Conservation (phyloP, 306 rosid genomes). For the Crotalaria pallida region DNA sequence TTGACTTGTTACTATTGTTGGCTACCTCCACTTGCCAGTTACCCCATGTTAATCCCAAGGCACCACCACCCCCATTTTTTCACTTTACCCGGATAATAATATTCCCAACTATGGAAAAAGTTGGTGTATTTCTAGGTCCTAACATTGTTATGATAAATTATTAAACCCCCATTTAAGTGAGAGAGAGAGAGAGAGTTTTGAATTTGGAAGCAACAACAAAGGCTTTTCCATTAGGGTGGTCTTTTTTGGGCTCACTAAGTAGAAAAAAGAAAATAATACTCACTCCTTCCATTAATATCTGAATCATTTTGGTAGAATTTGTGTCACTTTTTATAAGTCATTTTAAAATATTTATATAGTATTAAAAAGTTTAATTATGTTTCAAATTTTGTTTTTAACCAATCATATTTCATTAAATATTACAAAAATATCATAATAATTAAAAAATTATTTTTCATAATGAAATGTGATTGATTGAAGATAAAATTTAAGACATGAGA, state of each 20-base stretch:
- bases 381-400: no score
- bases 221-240: constrained; percentile 41
- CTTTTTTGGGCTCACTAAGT: constrained; percentile 27
- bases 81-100: constrained; percentile 28
- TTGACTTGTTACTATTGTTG: constrained; percentile 53
- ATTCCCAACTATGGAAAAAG: constrained; percentile 19
- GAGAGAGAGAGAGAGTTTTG: constrained; percentile 18
- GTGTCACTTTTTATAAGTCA: no score
- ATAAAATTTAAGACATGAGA: no score
- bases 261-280: constrained; percentile 26
- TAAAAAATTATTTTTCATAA: no score
- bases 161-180: background rate
- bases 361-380: no score
- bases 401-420: no score
- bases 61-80: constrained; percentile 1
- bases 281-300: no score
- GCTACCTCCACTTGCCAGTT: constrained; percentile 71
- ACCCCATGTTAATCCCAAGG: constrained; percentile 39
- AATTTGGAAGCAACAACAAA: constrained; percentile 43
- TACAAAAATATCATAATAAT: no score
- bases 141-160: background rate
- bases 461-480: no score
- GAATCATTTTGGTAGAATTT: no score
- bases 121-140: constrained; percentile 8
- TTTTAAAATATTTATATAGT: no score